These are phyloP conservation scores for Fusarium neocosmosporiellum DNA, from an alignment of 2,329 filamentous ascomycete species.

Conservation along the genomic window DNA sequence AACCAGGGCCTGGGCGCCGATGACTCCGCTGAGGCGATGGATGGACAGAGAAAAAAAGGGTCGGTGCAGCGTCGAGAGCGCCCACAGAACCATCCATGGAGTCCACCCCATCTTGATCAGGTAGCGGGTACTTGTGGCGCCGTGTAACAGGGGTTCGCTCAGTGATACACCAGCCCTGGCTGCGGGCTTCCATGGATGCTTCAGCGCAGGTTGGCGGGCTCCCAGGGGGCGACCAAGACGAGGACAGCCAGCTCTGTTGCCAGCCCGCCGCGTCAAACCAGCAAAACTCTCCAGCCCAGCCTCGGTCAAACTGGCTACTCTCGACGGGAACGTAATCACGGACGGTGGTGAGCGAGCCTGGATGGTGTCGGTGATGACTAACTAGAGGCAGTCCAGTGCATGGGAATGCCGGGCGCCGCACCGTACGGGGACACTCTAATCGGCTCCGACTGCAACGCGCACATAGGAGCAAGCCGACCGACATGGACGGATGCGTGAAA, in stretches of 20 bases:
- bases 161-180: slow-evolving; percentile 1
- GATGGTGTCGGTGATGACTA: slow-evolving; percentile 8
- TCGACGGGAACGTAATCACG: background rate
- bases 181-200: background rate
- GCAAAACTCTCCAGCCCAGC: background rate
- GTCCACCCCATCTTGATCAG: slow-evolving; percentile 1
- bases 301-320: background rate
- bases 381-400: slow-evolving; percentile 10
- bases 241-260: background rate
- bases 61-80: background rate
- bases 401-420: slow-evolving; percentile 18
- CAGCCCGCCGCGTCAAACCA: slow-evolving; percentile 1
- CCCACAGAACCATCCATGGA: background rate
- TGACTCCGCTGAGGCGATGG: slow-evolving; percentile 10
- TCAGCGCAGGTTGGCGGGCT: slow-evolving; percentile 2
- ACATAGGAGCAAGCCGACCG: background rate
- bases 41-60: background rate
- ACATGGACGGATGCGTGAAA: background rate
- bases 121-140: background rate
- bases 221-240: background rate
- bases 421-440: slow-evolving; percentile 17
- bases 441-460: slow-evolving; percentile 26
- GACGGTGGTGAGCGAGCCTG: background rate
- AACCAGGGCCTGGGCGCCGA: slow-evolving; percentile 11
- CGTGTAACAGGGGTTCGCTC: slow-evolving; percentile 2